Percentiles rank a stretch among this genome's conserved stretches.
These are phyloP conservation scores for Rhododendron vialii DNA, from an alignment of 148 eudicot species.

Conservation along the genomic window DNA sequence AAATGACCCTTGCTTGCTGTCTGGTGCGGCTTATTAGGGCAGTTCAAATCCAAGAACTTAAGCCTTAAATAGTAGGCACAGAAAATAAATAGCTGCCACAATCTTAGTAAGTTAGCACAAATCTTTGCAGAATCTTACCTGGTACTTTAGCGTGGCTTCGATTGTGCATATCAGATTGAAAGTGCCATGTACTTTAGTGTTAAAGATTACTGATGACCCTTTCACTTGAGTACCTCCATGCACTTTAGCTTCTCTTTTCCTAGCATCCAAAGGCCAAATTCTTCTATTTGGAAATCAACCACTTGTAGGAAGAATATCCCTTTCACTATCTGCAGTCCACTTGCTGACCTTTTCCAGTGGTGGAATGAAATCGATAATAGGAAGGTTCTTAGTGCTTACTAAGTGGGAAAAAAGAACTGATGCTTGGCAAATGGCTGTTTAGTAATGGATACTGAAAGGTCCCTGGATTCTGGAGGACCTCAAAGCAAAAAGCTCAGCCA, in stretches of 20 bases:
- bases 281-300: neutral
- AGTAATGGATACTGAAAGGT: too few relatives aligned
- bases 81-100: too few relatives aligned
- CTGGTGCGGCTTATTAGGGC: too few relatives aligned
- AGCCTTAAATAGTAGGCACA: too few relatives aligned
- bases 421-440: too few relatives aligned
- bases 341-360: neutral
- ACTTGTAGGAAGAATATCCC: constrained; percentile 7
- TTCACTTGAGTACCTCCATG: neutral
- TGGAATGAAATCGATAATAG: neutral
- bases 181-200: neutral
- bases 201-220: neutral
- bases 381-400: too few relatives aligned
- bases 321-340: neutral
- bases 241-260: constrained; percentile 3
- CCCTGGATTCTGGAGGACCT: too few relatives aligned
- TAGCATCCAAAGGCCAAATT: neutral
- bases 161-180: neutral
- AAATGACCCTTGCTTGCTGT: neutral
- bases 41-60: too few relatives aligned
- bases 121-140: too few relatives aligned
- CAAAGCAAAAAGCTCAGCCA: too few relatives aligned
- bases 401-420: too few relatives aligned
- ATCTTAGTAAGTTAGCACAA: too few relatives aligned
- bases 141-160: neutral